Base-by-base conservation (phyloP, 306 rosid genomes). In the Pyrus bretschneideri region DNA sequence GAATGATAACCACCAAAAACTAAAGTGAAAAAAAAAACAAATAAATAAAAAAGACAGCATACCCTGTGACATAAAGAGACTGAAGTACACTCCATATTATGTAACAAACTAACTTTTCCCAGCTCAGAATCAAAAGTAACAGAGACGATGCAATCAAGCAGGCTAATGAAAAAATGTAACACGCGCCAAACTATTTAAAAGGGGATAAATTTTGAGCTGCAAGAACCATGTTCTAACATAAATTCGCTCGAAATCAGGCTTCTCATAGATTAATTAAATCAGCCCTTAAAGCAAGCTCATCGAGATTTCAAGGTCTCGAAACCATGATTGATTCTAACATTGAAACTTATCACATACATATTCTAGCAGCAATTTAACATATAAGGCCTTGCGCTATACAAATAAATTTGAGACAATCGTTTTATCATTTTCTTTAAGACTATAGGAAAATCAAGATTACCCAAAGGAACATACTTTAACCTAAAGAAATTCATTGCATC, bases 401-500 rank as follows among this genome's bases (percentile, higher is more conserved):
- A 17, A 23, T 19, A 61, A 23, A 61, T 23, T 3, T 61, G 6
- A 15, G 58, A 3, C 45, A 27, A 61, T 44, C 46, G 60, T 61
- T 74, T 61, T 30, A 27, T 23, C 18, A n/a, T 35, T 22, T 57
- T 55, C 55, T 33, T 25, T 35, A 11, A n/a, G 45, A 33, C 52
- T 18, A 72, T 1, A 29, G 23, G 40, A 13, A 62, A 21, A 49
- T 14, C 12, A 57, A 12, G 42, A 25, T 73, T 15, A 68, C 51
- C 9, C 59, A 69, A 38, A 25, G 4, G 14, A 67, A 59, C 46
- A 59, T 10, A 62, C 18, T 74, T 57, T 35, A 57, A 33, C 51
- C 61, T 18, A 73, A 58, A 69, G 49, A 80, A 71, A 75, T 75
- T 78, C 49, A 58, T 5, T 31, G n/a, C 14, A 59, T 38, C 27